Base-by-base conservation (phyloP, 2,329 filamentous ascomycete species). In the Paraphaeosphaeria sporulosa region DNA sequence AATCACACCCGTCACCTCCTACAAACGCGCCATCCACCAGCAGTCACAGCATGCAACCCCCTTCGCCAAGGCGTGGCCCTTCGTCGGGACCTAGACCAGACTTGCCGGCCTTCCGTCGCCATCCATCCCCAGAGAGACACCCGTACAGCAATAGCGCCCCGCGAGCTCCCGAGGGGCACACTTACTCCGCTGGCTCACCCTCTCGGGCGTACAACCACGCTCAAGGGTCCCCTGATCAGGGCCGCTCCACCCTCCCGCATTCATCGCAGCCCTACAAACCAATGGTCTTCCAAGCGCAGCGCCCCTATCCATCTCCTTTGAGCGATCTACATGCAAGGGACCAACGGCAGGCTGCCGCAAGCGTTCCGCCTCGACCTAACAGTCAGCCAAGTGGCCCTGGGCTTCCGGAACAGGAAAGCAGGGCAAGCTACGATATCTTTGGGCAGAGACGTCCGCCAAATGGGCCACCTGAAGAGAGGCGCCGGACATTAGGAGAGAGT, bases 1-100 rank as follows among this genome's bases (percentile, higher is more conserved):
- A 85, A 60, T 78, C 82, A 52, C 81, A 85, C 61, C 81, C 83
- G 65, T 81, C 81, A 61, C 83, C 83, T 57, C 66, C 75, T 52
- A 68, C 71, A 30, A 71, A 71, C 66, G 75, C 79, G 43, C 77
- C 78, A 13, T 72, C 76, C 36, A 68, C 73, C 25, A 76, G 74
- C 56, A 73, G 70, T 54, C 75, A 78, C 66, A 74, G 76, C 53
- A 83, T 82, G 79, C 81, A 81, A 61, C 81, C 82, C 47, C 80
- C 81, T 43, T 84, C 82, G 23, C 82, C 78, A 32, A 71, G 77
- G 58, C 76, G 76, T 51, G 70, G 61, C 32, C 64, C 74, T 55
- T 64, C 71, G 49, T 66, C 73, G 53, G 73, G 64, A 21, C 57
- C 71, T 5, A 71, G 74, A 59, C 60, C 74, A 58, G 77, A 79